A percentile compares a stretch with the other conserved stretches of the same genome.
Evolutionary conservation across 192 early-diverging fungal genomes (phyloP).

Genomic region (Phycomyces nitens): DNA sequence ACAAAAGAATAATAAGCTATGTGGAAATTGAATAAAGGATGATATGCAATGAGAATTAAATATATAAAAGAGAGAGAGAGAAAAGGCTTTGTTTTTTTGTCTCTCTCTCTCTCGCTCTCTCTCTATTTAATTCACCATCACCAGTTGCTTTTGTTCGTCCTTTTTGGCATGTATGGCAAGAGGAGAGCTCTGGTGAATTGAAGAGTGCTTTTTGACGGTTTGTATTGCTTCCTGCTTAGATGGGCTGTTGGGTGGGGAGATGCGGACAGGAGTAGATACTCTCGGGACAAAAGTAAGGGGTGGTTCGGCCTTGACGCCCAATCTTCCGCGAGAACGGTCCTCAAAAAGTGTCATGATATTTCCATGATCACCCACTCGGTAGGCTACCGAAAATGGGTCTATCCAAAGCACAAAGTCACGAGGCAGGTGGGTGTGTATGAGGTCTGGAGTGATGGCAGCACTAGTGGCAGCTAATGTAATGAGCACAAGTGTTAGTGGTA

Average conservation of each 20-base stretch:
- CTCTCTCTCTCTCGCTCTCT: too few relatives aligned
- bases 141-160: constrained; percentile 15
- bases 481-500: constrained; percentile 2
- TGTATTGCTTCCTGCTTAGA: constrained; percentile 2
- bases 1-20: too few relatives aligned
- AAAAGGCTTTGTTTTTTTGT: too few relatives aligned
- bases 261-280: constrained; percentile 28
- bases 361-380: constrained; percentile 70
- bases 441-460: constrained; percentile 38
- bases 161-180: constrained; percentile 21
- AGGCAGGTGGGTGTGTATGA: constrained; percentile 55
- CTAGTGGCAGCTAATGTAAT: constrained; percentile 47
- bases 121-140: constrained; percentile 1
- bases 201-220: not conserved
- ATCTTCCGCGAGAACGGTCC: constrained; percentile 45
- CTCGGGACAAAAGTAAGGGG: constrained; percentile 8
- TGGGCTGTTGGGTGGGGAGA: constrained; percentile 29
- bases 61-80: too few relatives aligned
- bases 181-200: constrained; percentile 9
- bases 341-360: constrained; percentile 62
- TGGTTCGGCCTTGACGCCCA: constrained; percentile 1
- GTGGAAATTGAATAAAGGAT: too few relatives aligned
- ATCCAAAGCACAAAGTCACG: constrained; percentile 71
- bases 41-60: too few relatives aligned
- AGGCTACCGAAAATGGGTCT: constrained; percentile 69